A percentile compares a stretch with the other conserved stretches of the same genome.
Conservation (phyloP, 441 rosid genomes). For the Mallotus repandus region DNA sequence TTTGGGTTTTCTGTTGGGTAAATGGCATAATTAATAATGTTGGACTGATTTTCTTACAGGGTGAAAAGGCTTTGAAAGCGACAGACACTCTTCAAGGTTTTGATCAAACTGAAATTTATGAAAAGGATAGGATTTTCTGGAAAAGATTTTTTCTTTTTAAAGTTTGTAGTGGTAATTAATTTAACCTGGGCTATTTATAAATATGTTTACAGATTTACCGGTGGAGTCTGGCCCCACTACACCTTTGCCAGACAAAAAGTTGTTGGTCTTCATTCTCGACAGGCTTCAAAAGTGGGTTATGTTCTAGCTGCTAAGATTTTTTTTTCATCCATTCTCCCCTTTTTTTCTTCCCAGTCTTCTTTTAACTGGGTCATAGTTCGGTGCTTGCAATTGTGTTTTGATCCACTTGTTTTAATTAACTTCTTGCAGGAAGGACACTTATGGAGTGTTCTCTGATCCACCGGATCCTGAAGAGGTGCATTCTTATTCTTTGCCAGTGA, state of each 20-base stretch:
- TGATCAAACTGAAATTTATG: conserved; percentile 8
- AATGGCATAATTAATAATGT: conserved; percentile 15
- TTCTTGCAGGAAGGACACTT: conserved; percentile 84
- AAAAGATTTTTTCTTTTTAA: neutral
- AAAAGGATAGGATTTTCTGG: conserved; percentile 23
- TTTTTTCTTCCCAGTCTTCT: neutral
- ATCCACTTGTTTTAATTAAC: conserved; percentile 23
- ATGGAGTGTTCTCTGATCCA: conserved; percentile 89
- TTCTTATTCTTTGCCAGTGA: conserved; percentile 16
- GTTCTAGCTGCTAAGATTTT: conserved; percentile 30
- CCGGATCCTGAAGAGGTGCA: conserved; percentile 89
- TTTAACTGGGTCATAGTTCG: conserved; percentile 16
- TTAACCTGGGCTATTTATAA: conserved; percentile 23
- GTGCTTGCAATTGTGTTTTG: conserved; percentile 23
- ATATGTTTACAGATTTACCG: conserved; percentile 50
- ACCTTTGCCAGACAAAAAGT: conserved; percentile 92
- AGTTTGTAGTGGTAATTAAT: conserved; percentile 21
- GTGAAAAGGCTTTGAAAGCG: conserved; percentile 64
- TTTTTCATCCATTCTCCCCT: neutral
- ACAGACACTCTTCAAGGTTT: conserved; percentile 71
- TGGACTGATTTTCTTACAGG: conserved; percentile 51
- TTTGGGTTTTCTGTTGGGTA: conserved; percentile 17
- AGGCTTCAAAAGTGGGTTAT: conserved; percentile 89
- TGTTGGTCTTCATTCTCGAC: conserved; percentile 82
- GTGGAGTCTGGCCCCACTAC: conserved; percentile 72